phyloP scores from a whole-genome alignment of 2,329 filamentous ascomycete genomes.

The Botryosphaeria dothidea region DNA sequence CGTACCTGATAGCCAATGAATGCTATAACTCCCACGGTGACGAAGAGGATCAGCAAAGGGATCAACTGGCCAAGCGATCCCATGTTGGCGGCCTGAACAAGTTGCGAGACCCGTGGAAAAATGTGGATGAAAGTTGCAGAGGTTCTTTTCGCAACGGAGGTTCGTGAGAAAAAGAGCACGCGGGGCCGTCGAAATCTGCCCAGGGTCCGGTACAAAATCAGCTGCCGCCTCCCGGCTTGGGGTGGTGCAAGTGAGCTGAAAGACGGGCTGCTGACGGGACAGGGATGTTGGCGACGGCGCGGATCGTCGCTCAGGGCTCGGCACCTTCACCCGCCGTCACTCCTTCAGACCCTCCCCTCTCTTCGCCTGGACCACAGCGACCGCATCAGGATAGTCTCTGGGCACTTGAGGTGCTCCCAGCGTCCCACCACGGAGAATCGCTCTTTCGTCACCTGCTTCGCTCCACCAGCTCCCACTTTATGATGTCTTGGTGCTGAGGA shows the following conservation, averaged over 20 bases:
- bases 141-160: neutral
- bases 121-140: neutral
- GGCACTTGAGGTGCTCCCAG: neutral
- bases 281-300: neutral
- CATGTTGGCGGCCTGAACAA: conserved; percentile 37
- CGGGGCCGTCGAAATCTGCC: neutral
- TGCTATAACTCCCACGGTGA: conserved; percentile 57
- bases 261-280: neutral
- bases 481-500: neutral
- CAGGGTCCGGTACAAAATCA: neutral
- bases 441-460: neutral
- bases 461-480: neutral
- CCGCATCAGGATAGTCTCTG: neutral
- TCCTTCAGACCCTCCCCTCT: neutral
- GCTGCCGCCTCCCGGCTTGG: neutral
- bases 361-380: neutral
- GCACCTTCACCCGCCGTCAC: neutral
- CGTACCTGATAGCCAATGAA: conserved; percentile 67
- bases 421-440: neutral
- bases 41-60: conserved; percentile 66
- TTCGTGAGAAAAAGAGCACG: neutral
- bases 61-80: conserved; percentile 54
- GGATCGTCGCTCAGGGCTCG: neutral
- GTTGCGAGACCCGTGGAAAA: conserved; percentile 20
- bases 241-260: neutral